Percentiles rank a stretch among this genome's conserved stretches.
phyloP scores from a whole-genome alignment of 2,329 filamentous ascomycete genomes.

The Hypoxylon sp. region DNA sequence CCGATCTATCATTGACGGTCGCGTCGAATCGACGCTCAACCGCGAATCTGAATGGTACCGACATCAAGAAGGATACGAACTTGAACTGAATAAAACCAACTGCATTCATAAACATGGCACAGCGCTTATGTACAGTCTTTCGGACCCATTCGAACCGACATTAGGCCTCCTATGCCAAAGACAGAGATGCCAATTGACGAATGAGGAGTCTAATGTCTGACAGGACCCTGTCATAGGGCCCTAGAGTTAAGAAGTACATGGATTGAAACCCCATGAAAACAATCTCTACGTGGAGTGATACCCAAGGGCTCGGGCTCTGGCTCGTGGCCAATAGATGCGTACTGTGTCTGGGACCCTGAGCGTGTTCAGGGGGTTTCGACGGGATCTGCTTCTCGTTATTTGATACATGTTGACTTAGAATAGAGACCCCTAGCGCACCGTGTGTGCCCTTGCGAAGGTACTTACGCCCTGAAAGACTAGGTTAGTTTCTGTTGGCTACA shows the following conservation, averaged over 20 bases:
- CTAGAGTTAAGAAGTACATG: neutral
- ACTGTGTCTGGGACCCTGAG: conserved; percentile 9
- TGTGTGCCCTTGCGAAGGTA: conserved; percentile 28
- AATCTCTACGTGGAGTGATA: conserved; percentile 22
- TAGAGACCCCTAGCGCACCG: conserved; percentile 22
- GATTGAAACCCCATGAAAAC: conserved; percentile 6
- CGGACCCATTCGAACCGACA: conserved; percentile 9
- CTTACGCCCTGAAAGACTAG: conserved; percentile 6
- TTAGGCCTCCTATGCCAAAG: conserved; percentile 1
- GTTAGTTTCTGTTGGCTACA: conserved; percentile 42
- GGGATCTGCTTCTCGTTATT: conserved; percentile 34
- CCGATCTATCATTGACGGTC: conserved; percentile 10
- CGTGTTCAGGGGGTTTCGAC: conserved; percentile 22
- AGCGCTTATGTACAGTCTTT: conserved; percentile 37
- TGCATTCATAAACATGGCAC: conserved; percentile 12
- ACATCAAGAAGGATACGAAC: conserved; percentile 7
- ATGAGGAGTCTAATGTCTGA: conserved; percentile 4
- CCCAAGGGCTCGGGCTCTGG: conserved; percentile 24
- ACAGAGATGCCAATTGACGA: conserved; percentile 22
- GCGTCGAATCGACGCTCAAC: conserved; percentile 24
- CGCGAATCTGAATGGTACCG: conserved; percentile 6
- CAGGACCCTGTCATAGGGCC: conserved; percentile 13
- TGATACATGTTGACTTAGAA: conserved; percentile 18
- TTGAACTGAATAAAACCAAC: conserved; percentile 18
- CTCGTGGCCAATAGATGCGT: conserved; percentile 1